Base-by-base conservation (phyloP, 208 protist genomes). In the Leishmania major region DNA sequence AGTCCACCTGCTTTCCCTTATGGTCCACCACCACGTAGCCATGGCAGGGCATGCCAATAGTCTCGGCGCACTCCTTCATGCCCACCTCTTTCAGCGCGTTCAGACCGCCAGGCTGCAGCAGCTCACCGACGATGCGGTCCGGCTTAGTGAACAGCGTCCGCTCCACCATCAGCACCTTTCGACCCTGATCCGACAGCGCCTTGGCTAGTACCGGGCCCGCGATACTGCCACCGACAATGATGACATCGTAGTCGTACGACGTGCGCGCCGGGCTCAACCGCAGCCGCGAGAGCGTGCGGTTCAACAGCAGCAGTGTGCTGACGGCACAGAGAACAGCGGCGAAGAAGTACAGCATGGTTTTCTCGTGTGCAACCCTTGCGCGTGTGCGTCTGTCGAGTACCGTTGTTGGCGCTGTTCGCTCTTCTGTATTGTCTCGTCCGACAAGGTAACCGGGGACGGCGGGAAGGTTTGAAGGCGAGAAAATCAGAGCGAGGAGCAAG, bases 51-150 rank as follows among this genome's bases (percentile, higher is more conserved):
- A 92, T 94, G 71, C 97, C 96, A 43, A 98, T 92, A 35, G 88
- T 92, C 59, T 85, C 86, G 25, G 95, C 89, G 84, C 95, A 98
- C n/a, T 91, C 84, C 82, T 95, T 91, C 88, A 99, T 96, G 53
- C 96, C 94, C 0, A 99, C 77, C 82, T 95, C 76, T 78, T 82
- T 86, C 62, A 99, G 93, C 49, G 86, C 88, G 60, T 91, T 77
- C 25, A 99, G 74, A 74, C 98, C 98, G 72, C 97, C 97, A 15
- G 98, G 98, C 88, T 99, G 98, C 71, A 99, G 91, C 28, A 99
- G 92, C 86, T 99, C 98, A 57, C 98, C 98, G 43, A 99, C 92
- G 79, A 99, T 99, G 78, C 97, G 93, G 84, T 99, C 94, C 13
- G 98, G 97, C 70, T 95, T 93, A 31, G 84, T 94, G 85, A 96